Evolutionary conservation across 768 basidiomycete species (phyloP), one percentile per base, ranked within the genome.

Genomic region (Leccinum arenicola): DNA sequence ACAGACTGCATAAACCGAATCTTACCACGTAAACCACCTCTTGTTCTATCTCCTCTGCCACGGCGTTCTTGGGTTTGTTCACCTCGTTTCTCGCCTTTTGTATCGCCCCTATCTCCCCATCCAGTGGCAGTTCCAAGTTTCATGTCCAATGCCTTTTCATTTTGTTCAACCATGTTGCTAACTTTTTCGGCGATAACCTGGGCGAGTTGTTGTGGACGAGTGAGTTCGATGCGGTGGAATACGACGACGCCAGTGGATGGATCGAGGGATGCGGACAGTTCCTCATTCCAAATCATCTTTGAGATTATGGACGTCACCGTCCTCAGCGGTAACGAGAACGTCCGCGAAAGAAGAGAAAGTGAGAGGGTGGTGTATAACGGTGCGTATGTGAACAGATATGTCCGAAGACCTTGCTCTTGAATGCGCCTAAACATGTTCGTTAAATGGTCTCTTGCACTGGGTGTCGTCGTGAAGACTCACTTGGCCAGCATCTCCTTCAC

Each of bases 201-300:
- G 2, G 93, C 88, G n/a, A 98, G 79, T 71, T 94, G 89, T 73
- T 99, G 97, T 4, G 89, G 80, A 50, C 92, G 89, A 15, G 90
- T 87, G 38, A 91, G 82, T 66, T 98, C 95, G 58, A 93, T 84
- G 57, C 93, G 87, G 70, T 98, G 93, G 80, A 98, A 95, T 50
- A 96, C 87, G 57, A 99, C 83, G 47, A 96, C 94, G 38, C 87
- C 89, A 23, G 87, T 87, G 17, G 92, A 88, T 70, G 92, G 93
- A 72, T 98, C 97, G 56, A 98, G 80, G 15, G 95, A 95, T 3
- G 96, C 97, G 1, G 89, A 81, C 11, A 99, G 79, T 69, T 98
- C 95, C 68, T 98, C 97, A 68, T 83, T 93, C 93, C 95, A 98
- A 66, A 98, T 97, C 97, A 99, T 98, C 75, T 95, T 93, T 27